phyloP scores from a whole-genome alignment of 2,329 filamentous ascomycete genomes.

The Lachnum nothofagi region DNA sequence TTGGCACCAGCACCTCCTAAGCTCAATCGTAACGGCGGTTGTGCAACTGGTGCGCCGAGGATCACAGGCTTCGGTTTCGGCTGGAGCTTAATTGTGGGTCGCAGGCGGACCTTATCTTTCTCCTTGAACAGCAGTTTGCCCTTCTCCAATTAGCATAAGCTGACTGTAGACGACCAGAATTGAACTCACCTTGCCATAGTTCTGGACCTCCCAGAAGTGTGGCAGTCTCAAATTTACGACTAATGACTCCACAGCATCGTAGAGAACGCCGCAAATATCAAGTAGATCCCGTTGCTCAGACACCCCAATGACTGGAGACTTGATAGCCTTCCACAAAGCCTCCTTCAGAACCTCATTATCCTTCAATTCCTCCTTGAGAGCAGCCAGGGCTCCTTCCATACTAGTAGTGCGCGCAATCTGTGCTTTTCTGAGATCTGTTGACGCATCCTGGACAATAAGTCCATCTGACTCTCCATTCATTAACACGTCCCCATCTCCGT shows the following conservation, averaged over 20 bases:
- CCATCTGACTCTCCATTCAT: conserved; percentile 28
- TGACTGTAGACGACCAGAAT: background rate
- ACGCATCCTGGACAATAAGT: conserved; percentile 43
- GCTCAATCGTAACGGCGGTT: background rate
- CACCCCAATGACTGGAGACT: conserved; percentile 43
- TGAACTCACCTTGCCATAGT: conserved; percentile 35
- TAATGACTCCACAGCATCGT: conserved; percentile 44
- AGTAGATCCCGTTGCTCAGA: conserved; percentile 47
- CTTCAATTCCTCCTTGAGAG: conserved; percentile 44
- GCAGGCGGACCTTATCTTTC: conserved; percentile 27
- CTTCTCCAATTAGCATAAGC: conserved; percentile 17
- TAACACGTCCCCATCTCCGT: conserved; percentile 16
- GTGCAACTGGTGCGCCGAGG: background rate
- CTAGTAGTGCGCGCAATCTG: conserved; percentile 45
- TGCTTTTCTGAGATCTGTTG: conserved; percentile 42
- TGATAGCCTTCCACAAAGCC: conserved; percentile 46
- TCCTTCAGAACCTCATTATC: conserved; percentile 41
- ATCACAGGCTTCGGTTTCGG: background rate
- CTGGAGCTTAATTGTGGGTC: conserved; percentile 8
- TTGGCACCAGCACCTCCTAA: background rate
- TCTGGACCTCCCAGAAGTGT: conserved; percentile 40
- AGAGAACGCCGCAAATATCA: conserved; percentile 48
- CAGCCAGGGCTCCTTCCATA: conserved; percentile 43
- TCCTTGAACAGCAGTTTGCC: conserved; percentile 29
- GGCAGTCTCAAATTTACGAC: conserved; percentile 44